phyloP scores from a whole-genome alignment of 169 alveolate genomes.

The Eimeria nieschulzi region DNA sequence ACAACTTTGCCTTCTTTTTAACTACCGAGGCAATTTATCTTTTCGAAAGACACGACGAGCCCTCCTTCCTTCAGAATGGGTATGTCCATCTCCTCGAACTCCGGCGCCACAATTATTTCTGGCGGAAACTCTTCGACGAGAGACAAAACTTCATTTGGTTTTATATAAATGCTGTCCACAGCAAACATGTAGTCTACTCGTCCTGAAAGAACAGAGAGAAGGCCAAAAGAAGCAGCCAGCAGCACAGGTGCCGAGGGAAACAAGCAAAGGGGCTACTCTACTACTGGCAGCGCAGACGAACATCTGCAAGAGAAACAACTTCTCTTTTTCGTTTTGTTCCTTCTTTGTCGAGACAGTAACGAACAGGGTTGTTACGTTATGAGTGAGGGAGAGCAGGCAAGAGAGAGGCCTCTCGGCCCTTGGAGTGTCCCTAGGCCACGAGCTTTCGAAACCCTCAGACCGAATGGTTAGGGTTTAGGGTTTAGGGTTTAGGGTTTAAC shows the following conservation, averaged over 20 bases:
- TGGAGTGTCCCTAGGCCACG: no score
- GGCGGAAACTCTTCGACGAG: slow-evolving; percentile 55
- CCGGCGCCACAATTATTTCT: slow-evolving; percentile 34
- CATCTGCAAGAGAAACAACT: background rate
- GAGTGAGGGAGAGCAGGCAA: no score
- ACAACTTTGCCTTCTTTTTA: background rate
- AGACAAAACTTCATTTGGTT: slow-evolving; percentile 14
- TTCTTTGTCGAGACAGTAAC: no score
- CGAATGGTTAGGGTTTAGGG: no score
- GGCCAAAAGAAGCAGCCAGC: background rate
- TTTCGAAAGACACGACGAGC: slow-evolving; percentile 6
- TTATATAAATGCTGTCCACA: slow-evolving; percentile 38
- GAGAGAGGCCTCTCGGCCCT: no score
- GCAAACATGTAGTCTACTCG: slow-evolving; percentile 74
- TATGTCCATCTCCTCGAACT: slow-evolving; percentile 62
- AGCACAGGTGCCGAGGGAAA: background rate
- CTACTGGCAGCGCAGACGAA: background rate
- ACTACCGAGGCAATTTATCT: slow-evolving; percentile 54
- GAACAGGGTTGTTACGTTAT: no score
- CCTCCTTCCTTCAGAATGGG: slow-evolving; percentile 55
- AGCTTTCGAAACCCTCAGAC: no score
- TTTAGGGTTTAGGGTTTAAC: no score
- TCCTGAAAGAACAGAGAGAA: background rate
- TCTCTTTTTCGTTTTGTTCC: no score
- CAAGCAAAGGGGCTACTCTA: background rate